These are phyloP conservation scores for Talinum fruticosum DNA, from an alignment of 148 eudicot species.

Conservation along the genomic window DNA sequence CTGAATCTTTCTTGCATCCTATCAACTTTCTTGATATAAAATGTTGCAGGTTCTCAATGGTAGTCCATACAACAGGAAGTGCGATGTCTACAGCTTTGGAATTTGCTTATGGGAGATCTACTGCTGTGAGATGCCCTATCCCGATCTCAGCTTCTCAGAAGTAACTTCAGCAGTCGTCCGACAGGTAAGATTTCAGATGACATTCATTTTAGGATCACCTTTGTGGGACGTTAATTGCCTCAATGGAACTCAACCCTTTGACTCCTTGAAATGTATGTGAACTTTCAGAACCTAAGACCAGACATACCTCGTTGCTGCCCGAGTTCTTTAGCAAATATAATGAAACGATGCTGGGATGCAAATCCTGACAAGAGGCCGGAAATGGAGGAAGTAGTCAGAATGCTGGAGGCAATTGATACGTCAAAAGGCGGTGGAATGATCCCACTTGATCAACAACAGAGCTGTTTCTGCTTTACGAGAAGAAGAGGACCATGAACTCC, in stretches of 20 bases:
- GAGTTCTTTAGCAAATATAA: constrained; percentile 64
- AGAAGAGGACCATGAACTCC: constrained; percentile 54
- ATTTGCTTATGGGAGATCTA: constrained; percentile 90
- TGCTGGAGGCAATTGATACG: constrained; percentile 82
- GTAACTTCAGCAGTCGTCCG: constrained; percentile 87
- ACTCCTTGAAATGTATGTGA: background rate
- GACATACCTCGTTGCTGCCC: constrained; percentile 90
- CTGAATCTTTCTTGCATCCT: background rate
- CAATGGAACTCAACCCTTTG: background rate
- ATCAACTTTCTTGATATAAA: constrained; percentile 15
- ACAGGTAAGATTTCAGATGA: constrained; percentile 42
- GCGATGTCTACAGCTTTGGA: constrained; percentile 86
- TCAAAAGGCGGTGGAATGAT: constrained; percentile 90
- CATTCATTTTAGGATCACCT: background rate
- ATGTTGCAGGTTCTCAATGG: constrained; percentile 71
- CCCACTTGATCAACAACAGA: constrained; percentile 62
- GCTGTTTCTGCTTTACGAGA: constrained; percentile 61
- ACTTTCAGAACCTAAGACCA: constrained; percentile 78
- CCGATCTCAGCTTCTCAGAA: constrained; percentile 86
- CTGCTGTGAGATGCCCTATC: no score
- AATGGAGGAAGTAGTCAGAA: constrained; percentile 75
- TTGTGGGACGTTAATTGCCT: background rate
- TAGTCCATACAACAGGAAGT: constrained; percentile 70
- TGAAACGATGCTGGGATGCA: constrained; percentile 90
- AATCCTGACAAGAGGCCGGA: constrained; percentile 87